These are phyloP conservation scores for Nitzschia sp. DNA, from an alignment of 108 stramenopile species.

Conservation along the genomic window DNA sequence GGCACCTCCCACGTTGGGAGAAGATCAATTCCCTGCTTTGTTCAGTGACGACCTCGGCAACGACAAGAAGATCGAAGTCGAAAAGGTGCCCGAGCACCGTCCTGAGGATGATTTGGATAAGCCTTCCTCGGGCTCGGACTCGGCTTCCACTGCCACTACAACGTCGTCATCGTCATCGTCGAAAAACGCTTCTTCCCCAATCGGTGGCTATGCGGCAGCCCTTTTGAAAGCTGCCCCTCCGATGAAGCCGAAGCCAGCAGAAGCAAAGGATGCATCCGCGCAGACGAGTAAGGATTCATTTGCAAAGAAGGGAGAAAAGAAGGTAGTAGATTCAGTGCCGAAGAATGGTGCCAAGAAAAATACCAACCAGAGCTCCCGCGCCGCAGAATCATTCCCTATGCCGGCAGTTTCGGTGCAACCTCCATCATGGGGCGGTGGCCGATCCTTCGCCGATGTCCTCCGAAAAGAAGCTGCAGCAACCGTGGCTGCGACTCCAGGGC, in stretches of 20 bases:
- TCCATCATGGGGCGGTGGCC: constrained; percentile 48
- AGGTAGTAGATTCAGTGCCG: neutral
- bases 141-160: constrained; percentile 44
- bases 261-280: neutral
- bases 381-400: neutral
- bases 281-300: neutral
- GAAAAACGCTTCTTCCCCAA: neutral
- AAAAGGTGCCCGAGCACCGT: constrained; percentile 15
- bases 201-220: constrained; percentile 44
- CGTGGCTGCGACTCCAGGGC: constrained; percentile 1
- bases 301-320: neutral
- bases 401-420: neutral
- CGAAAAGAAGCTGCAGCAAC: constrained; percentile 20
- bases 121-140: constrained; percentile 26
- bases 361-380: neutral
- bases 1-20: constrained; percentile 18
- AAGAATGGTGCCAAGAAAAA: neutral
- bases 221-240: constrained; percentile 38
- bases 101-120: constrained; percentile 22
- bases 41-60: neutral
- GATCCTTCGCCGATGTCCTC: constrained; percentile 60
- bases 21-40: constrained; percentile 27
- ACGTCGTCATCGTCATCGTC: constrained; percentile 35
- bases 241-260: neutral
- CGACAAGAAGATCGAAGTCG: constrained; percentile 20